Evolutionary conservation across 805 yeast genomes (phyloP), one percentile per base, ranked within the genome.

Genomic region (Blastobotrys peoriensis): DNA sequence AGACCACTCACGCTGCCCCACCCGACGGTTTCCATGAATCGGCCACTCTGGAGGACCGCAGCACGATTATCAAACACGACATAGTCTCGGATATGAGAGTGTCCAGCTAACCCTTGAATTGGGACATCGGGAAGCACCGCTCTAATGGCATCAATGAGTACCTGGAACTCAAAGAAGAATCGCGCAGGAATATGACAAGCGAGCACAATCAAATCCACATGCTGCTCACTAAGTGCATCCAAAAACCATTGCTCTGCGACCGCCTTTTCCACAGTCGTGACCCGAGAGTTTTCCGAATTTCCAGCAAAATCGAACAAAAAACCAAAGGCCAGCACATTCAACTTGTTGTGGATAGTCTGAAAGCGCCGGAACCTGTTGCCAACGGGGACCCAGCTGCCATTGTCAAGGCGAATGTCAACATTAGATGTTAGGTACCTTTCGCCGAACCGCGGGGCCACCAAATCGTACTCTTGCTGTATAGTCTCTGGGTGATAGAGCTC

Each of bases 21-120:
- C 0, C 98, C 98, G n/a, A 85, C 75, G 0, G 98, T 91, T 60
- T 91, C 98, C 58, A 95, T 78, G 60, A 85, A 91, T 40, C 96
- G 70, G 0, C 98, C 98, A 59, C 95, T 85, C 65, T 91, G 95
- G n/a, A 91, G 63, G 0, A 82, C 96, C 0, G 85, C 78, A 19
- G 89, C 74, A 40, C 65, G 67, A 1, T 69, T 65, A 57, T 91
- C 98, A 41, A 80, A 69, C 3, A 76, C 67, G 5, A 77, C 73
- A 62, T 83, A 91, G 62, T 91, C 98, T 49, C 98, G 70, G 13
- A 91, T 79, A 60, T 91, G 98, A 22, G 94, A 80, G 64, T 91
- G 98, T 1, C 97, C 98, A 1, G 97, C 98, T 63, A 91, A 82
- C 55, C 83, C 86, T 60, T 87, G 96, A 43, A 91, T 83, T 0